Base-by-base conservation (phyloP, 805 yeast genomes). In the Zygosaccharomyces bisporus region DNA sequence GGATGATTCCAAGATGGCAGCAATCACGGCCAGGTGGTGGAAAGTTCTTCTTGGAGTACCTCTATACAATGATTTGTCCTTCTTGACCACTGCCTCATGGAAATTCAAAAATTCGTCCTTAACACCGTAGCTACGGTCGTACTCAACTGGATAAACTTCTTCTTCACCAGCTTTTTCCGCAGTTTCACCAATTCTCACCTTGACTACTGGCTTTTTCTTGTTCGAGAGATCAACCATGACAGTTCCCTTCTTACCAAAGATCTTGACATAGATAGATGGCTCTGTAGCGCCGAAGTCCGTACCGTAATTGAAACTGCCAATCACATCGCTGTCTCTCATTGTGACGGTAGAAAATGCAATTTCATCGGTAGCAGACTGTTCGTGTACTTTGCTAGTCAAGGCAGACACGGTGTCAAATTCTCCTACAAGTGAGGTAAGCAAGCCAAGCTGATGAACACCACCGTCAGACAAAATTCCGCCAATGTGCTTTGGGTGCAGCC, bases 401-500 rank as follows among this genome's bases (percentile, higher is more conserved):
- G 89, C 96, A 43, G 86, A 76, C 30, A 90, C 79, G 4, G 81
- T 65, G 39, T 76, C 79, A 12, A 88, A 82, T 18, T 73, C 71
- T 42, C 98, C 97, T 44, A 91, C 71, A 14, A 88, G 80, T 47
- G 80, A 87, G 7, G 96, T 88, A 51, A 90, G 74, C 32, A 88
- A 69, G 3, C 96, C 96, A 63, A 90, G 70, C 66, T 90, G 97
- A 67, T 91, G 98, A 19, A 91, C 98, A 62, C 97, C 98, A 58
- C 96, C 97, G 59, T 91, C 98, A 46, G 91, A 82, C 56, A 91
- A 71, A 67, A 73, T 90, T 0, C 97, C 97, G 43, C 98, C 98
- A 53, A 89, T 77, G 62, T 91, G 97, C 65, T 87, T 82, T 24
- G 98, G 97, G 37, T 81, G 73, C 61, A 76, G 78, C 74, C 97